Evolutionary conservation across 2,329 filamentous ascomycete species (phyloP).

Genomic region (Sarocladiaceae sp.): DNA sequence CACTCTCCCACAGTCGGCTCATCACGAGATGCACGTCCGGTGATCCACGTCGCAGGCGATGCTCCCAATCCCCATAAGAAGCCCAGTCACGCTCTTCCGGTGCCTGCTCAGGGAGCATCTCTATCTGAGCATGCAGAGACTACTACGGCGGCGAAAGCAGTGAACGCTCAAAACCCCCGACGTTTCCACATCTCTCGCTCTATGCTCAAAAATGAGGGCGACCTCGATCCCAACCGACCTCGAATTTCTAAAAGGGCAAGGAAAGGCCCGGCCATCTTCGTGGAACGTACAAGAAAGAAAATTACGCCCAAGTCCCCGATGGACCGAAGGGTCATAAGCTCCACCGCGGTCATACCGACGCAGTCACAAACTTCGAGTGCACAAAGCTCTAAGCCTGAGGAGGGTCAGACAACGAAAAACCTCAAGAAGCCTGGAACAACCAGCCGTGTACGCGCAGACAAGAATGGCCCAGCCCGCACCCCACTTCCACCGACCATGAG

Average conservation of each 20-base stretch:
- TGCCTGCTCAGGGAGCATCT: too few species aligned
- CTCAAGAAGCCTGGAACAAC: constrained; percentile 28
- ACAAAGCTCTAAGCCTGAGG: too few species aligned
- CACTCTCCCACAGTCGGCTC: constrained; percentile 14
- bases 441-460: constrained; percentile 12
- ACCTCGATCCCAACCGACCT: too few species aligned
- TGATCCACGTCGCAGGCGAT: constrained; percentile 39
- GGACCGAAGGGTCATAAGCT: background rate
- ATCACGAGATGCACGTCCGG: constrained; percentile 25
- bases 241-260: constrained; percentile 35
- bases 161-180: constrained; percentile 16
- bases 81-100: background rate
- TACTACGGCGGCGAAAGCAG: background rate
- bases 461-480: constrained; percentile 15
- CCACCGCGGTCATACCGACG: background rate
- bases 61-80: constrained; percentile 25
- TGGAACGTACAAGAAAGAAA: constrained; percentile 44
- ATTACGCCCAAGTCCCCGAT: constrained; percentile 12
- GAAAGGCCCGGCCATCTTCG: constrained; percentile 44
- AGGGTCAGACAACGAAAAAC: background rate
- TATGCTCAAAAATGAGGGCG: constrained; percentile 21
- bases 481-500: constrained; percentile 27
- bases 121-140: background rate
- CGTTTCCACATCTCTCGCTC: constrained; percentile 50
- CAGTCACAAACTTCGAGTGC: too few species aligned